Conservation (phyloP, 495 filamentous ascomycete genomes). For the Hypoxylon lienhwacheense region DNA sequence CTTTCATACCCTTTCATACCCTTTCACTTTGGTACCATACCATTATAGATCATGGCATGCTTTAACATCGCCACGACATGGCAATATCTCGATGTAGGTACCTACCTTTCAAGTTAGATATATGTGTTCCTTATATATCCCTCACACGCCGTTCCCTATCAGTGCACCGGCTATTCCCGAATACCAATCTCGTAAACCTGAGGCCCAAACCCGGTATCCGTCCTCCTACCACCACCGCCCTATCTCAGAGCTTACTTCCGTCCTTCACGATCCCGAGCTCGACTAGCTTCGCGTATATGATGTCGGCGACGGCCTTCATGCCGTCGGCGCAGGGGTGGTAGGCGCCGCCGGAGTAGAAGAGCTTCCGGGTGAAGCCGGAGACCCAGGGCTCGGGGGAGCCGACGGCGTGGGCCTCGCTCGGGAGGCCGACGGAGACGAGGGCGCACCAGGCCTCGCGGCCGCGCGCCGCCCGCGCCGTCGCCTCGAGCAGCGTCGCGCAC, state of each 20-base stretch:
- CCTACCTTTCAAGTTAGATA: too few relatives aligned
- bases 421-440: conserved; percentile 26
- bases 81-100: too few relatives aligned
- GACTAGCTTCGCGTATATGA: conserved; percentile 39
- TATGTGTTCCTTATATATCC: too few relatives aligned
- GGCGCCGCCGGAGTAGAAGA: conserved; percentile 30
- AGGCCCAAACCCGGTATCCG: not conserved
- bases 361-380: conserved; percentile 38
- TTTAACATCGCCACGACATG: too few relatives aligned
- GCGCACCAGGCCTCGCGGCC: conserved; percentile 42
- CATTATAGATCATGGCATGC: too few relatives aligned
- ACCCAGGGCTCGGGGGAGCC: conserved; percentile 46
- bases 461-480: conserved; percentile 36
- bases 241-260: conserved; percentile 27
- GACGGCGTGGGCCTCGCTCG: conserved; percentile 42
- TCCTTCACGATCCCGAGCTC: conserved; percentile 30
- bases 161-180: too few relatives aligned
- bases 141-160: too few relatives aligned
- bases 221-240: not conserved
- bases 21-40: too few relatives aligned
- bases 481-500: conserved; percentile 36
- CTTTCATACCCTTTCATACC: too few relatives aligned
- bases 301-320: conserved; percentile 41
- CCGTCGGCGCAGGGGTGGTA: conserved; percentile 43
- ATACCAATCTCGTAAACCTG: too few relatives aligned